Base-by-base conservation (phyloP, 176 grass and related monocot species). In the Paspalum notatum region DNA sequence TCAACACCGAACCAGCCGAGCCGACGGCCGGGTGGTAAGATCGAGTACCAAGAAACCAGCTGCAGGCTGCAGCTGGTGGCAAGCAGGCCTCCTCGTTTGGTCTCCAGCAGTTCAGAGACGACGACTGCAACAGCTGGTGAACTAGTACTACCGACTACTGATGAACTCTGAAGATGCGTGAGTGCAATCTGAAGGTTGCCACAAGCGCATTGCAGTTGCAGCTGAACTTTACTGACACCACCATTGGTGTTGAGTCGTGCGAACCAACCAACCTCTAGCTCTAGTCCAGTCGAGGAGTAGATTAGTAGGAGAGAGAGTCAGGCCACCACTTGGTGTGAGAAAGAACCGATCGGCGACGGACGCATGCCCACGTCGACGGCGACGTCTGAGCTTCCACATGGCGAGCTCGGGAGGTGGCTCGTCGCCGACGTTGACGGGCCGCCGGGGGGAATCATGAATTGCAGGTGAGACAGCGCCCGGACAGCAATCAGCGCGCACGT, bases 331-430 rank as follows among this genome's bases (percentile, higher is more conserved):
- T 32, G 32, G 32, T 32, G 32, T 3, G 32, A 32, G 32, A 32
- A 63, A 32, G 32, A 32, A 63, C 45, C 54, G 54, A 15, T 12
- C 62, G 71, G 58, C 57, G 53, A 49, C 64, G 68, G 48, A 24
- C 2, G 55, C 57, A 32, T 20, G 45, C 47, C 15, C 45, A 25
- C 43, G 66, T 16, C 62, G 87, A 89, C 42, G 83, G 77, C 78
- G 87, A 89, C 87, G 78, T 82, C 78, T 82, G 78, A 90, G 83
- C 87, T 85, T 82, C 87, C 87, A 90, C 87, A 85, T 90, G 87
- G 72, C 47, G 66, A 61, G 53, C 78, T 49, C 20, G 71, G 57
- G 66, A 71, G 87, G 78, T 81, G 77, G 71, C 59, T 89, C 82
- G 64, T 58, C 62, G 87, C 56, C 72, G 77, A 22, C 52, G 51